These are phyloP conservation scores for Fusarium pilosicola DNA, from an alignment of 2,329 filamentous ascomycete species.

Conservation along the genomic window DNA sequence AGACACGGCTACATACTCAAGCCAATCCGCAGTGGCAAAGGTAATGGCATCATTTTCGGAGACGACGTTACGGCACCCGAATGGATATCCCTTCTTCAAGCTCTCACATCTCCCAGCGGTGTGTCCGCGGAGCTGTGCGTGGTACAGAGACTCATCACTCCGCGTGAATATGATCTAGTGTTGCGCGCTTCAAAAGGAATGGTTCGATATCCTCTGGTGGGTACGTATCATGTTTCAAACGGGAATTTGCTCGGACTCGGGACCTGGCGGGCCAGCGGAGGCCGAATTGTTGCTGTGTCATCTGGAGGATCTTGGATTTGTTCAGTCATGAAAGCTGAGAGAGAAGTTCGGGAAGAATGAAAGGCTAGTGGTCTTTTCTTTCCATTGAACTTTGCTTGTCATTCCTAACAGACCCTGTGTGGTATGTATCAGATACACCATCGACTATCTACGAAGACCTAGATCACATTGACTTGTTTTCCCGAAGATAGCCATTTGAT, in stretches of 20 bases:
- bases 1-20: constrained; percentile 51
- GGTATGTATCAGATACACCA: background rate
- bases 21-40: constrained; percentile 52
- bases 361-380: background rate
- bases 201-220: constrained; percentile 46
- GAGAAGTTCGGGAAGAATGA: background rate
- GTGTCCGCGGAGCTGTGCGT: constrained; percentile 37
- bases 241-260: constrained; percentile 46
- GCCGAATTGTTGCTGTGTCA: constrained; percentile 47
- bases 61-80: constrained; percentile 46
- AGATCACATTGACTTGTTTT: background rate
- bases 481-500: background rate
- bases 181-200: constrained; percentile 40
- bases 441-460: background rate
- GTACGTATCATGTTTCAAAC: constrained; percentile 48
- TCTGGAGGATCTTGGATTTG: constrained; percentile 49
- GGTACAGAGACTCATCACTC: constrained; percentile 46
- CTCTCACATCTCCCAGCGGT: background rate
- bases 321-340: constrained; percentile 34
- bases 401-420: background rate
- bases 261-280: constrained; percentile 46
- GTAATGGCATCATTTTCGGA: constrained; percentile 53
- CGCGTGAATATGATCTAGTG: constrained; percentile 48
- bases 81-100: constrained; percentile 44
- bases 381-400: background rate